phyloP scores from a whole-genome alignment of 495 filamentous ascomycete species.

The Penicillium arizonense region DNA sequence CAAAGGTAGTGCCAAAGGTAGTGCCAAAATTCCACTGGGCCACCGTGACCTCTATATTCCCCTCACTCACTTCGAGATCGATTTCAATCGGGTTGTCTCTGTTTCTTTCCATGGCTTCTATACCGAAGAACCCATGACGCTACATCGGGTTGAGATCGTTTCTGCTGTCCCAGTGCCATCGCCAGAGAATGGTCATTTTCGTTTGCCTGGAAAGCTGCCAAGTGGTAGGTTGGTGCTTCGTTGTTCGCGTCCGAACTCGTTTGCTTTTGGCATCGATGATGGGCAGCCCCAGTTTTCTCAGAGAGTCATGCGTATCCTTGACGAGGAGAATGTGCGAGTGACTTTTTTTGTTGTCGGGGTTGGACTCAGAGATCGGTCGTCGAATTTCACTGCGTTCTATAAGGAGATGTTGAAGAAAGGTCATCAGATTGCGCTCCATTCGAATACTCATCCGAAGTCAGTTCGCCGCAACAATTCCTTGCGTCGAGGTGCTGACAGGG shows the following conservation, averaged over 20 bases:
- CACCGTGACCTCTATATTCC: conserved; percentile 67
- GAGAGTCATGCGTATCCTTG: conserved; percentile 63
- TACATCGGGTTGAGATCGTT: conserved; percentile 67
- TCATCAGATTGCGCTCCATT: conserved; percentile 75
- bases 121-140: conserved; percentile 45
- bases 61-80: conserved; percentile 68
- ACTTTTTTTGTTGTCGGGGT: conserved; percentile 79
- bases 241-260: conserved; percentile 69
- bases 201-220: conserved; percentile 59
- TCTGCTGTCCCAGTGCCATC: conserved; percentile 41
- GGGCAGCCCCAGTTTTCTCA: conserved; percentile 62
- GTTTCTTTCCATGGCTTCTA: conserved; percentile 72
- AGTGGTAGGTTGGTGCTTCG: conserved; percentile 60
- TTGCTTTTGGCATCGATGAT: conserved; percentile 82
- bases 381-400: conserved; percentile 64
- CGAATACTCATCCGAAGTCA: conserved; percentile 68
- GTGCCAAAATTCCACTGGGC: background rate
- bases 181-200: conserved; percentile 30
- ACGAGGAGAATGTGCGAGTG: conserved; percentile 60
- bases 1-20: background rate
- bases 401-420: conserved; percentile 61
- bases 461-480: background rate
- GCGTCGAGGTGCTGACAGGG: background rate
- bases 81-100: conserved; percentile 58
- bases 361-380: conserved; percentile 56